These are phyloP conservation scores for Ophiostoma ips DNA, from an alignment of 2,329 filamentous ascomycete genomes.

Conservation along the genomic window DNA sequence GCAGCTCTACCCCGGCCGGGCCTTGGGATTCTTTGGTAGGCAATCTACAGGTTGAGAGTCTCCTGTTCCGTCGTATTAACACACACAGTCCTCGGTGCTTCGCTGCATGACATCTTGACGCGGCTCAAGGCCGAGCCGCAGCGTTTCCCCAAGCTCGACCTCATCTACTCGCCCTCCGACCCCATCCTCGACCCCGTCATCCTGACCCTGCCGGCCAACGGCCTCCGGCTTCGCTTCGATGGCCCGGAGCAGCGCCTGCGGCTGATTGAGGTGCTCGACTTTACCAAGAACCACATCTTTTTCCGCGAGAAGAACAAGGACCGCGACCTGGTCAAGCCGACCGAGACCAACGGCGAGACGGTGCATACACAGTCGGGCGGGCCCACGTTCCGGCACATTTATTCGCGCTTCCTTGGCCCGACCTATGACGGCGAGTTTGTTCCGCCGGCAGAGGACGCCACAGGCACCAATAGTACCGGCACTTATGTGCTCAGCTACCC, in stretches of 20 bases:
- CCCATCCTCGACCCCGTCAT: slow-evolving; percentile 66
- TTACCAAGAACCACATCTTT: slow-evolving; percentile 67
- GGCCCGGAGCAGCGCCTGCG: slow-evolving; percentile 83
- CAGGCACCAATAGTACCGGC: slow-evolving; percentile 42
- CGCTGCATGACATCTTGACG: slow-evolving; percentile 77
- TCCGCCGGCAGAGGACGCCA: slow-evolving; percentile 32
- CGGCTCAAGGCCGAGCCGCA: slow-evolving; percentile 79
- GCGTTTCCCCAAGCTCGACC: slow-evolving; percentile 67
- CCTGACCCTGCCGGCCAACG: slow-evolving; percentile 68
- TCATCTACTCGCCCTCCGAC: slow-evolving; percentile 61
- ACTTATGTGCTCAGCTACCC: slow-evolving; percentile 89
- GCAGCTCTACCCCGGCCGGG: slow-evolving; percentile 52
- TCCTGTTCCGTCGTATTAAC: slow-evolving; percentile 4
- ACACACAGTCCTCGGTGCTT: slow-evolving; percentile 73
- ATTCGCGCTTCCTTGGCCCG: slow-evolving; percentile 83
- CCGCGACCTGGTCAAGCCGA: slow-evolving; percentile 60
- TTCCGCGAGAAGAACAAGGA: slow-evolving; percentile 57
- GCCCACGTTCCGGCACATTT: slow-evolving; percentile 77
- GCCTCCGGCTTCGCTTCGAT: slow-evolving; percentile 81
- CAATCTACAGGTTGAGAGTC: neutral
- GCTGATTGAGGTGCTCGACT: slow-evolving; percentile 81
- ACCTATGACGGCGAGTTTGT: slow-evolving; percentile 92
- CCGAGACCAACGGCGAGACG: slow-evolving; percentile 15
- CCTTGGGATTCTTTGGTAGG: slow-evolving; percentile 45
- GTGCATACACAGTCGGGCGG: slow-evolving; percentile 26